Percentiles rank a stretch among this genome's conserved stretches.
Conservation (phyloP, 2,329 filamentous ascomycete species). For the Leptosphaerulina australis region DNA sequence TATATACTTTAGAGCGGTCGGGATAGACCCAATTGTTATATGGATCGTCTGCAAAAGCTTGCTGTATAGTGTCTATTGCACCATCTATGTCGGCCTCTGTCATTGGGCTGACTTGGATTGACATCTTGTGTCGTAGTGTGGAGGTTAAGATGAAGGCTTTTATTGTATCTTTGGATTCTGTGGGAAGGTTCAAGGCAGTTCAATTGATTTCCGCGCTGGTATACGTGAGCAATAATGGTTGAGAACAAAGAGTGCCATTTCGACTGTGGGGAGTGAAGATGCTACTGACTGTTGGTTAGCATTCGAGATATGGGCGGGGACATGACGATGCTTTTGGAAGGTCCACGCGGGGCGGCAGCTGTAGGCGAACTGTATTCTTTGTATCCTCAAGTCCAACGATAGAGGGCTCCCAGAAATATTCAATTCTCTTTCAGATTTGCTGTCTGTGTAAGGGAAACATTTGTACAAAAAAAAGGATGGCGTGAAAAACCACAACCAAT, state of each 20-base stretch:
- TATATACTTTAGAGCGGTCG: conserved; percentile 61
- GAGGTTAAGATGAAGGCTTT: background rate
- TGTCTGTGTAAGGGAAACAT: no score
- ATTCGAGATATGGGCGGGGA: conserved; percentile 14
- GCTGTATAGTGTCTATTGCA: conserved; percentile 68
- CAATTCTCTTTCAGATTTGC: no score
- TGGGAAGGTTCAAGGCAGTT: background rate
- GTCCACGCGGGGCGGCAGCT: conserved; percentile 9
- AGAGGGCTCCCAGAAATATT: no score
- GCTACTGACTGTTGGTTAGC: conserved; percentile 2
- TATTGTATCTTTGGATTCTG: background rate
- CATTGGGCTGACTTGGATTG: conserved; percentile 63
- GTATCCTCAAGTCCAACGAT: no score
- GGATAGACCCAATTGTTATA: conserved; percentile 70
- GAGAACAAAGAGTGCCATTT: conserved; percentile 15
- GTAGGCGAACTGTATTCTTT: no score
- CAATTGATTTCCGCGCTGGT: background rate
- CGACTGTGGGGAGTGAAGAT: conserved; percentile 17
- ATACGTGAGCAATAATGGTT: no score
- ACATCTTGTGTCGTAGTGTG: conserved; percentile 33
- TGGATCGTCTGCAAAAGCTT: conserved; percentile 69
- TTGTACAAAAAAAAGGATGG: no score
- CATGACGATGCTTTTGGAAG: conserved; percentile 1
- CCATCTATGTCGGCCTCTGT: conserved; percentile 66
- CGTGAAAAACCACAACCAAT: no score